phyloP scores from a whole-genome alignment of 2,329 filamentous ascomycete genomes.

The Sporothrix brasiliensis region DNA sequence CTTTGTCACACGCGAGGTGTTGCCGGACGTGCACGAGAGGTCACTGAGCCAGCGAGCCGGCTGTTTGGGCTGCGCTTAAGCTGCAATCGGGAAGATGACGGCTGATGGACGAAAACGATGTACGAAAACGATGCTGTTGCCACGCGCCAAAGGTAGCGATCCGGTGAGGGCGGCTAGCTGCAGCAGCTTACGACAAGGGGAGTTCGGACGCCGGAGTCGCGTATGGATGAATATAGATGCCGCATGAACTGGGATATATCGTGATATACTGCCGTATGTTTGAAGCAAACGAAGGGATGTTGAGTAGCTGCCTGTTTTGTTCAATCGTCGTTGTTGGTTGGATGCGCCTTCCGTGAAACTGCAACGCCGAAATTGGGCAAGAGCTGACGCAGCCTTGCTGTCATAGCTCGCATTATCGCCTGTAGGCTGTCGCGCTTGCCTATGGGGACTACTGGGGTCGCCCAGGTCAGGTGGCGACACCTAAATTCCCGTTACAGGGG shows the following conservation, averaged over 20 bases:
- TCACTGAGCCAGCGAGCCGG: not conserved
- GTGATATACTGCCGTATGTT: not conserved
- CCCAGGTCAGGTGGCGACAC: too few species aligned
- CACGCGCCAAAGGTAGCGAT: not conserved
- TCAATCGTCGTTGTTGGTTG: conserved; percentile 20
- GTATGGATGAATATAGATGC: not conserved
- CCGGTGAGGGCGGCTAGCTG: conserved; percentile 1
- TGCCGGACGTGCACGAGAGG: not conserved
- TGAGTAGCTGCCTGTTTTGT: conserved; percentile 17
- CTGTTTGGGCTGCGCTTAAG: not conserved
- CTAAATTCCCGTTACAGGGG: not conserved
- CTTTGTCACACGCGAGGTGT: conserved; percentile 16
- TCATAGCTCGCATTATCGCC: conserved; percentile 14
- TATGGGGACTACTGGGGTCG: too few species aligned
- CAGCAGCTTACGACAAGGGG: conserved; percentile 6
- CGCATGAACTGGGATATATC: not conserved
- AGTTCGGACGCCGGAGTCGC: not conserved
- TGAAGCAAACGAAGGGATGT: not conserved
- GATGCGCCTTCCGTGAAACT: conserved; percentile 21
- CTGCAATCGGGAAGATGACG: not conserved
- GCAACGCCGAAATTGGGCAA: not conserved
- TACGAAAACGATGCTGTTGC: not conserved
- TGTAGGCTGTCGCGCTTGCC: conserved; percentile 6
- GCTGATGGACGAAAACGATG: conserved; percentile 11
- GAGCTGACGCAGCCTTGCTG: conserved; percentile 37